phyloP scores from a whole-genome alignment of 768 basidiomycete genomes.

The Hydnomerulius pinastri region DNA sequence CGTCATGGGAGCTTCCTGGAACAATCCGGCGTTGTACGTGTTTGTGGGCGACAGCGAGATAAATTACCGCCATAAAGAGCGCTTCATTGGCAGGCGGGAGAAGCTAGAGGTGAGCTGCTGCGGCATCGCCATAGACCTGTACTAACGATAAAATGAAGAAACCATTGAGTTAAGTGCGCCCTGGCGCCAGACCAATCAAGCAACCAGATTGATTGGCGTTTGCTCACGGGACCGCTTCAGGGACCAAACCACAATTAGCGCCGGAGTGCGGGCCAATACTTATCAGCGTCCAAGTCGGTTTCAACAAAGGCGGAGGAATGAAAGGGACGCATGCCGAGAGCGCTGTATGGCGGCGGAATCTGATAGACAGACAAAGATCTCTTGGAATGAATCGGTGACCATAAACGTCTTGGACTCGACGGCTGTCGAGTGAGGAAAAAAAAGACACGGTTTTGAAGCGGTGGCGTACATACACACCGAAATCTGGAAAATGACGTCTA shows the following conservation, averaged over 20 bases:
- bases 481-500: neutral
- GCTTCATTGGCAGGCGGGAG: neutral
- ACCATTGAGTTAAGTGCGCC: neutral
- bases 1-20: neutral
- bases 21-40: conserved; percentile 5
- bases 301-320: neutral
- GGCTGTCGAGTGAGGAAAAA: neutral
- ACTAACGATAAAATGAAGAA: neutral
- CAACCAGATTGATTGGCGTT: neutral
- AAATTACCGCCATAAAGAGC: conserved; percentile 1
- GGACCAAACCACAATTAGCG: neutral
- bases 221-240: conserved; percentile 9
- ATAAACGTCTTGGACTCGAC: conserved; percentile 4
- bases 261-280: neutral
- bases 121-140: neutral
- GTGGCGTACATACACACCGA: conserved; percentile 8
- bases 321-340: conserved; percentile 1
- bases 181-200: neutral
- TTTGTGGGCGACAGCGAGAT: conserved; percentile 1
- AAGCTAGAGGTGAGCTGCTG: neutral
- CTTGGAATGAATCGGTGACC: neutral
- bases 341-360: neutral
- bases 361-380: neutral
- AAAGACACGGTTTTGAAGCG: neutral
- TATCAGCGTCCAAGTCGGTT: neutral